Base-by-base conservation (phyloP, 768 basidiomycete genomes). In the Dioszegia hungarica region DNA sequence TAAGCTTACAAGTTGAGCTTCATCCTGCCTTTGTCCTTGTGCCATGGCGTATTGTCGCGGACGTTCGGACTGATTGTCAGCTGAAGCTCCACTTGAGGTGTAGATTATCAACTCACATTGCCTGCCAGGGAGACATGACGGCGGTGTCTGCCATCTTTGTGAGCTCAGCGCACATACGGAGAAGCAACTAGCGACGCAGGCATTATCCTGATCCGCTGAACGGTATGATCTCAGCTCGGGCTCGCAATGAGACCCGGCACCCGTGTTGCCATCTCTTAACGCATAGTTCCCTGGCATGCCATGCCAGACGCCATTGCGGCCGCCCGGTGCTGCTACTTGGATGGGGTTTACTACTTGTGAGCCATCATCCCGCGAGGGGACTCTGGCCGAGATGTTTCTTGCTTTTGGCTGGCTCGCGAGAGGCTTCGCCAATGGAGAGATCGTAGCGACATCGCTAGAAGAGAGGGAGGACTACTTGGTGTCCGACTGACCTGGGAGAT, bases 211-310 rank as follows among this genome's bases (percentile, higher is more conserved):
- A 61, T 74, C 73, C 73, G 72, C 73, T 74, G 57, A 60, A 77
- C 76, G 76, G 76, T 77, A 69, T 77, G 61, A 77, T 77, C 76
- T 77, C 76, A 77, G 76, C 74, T 51, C 49, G 8, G 37, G 25
- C 20, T 19, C 36, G 14, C 11, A 12, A 8, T n/a, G 45, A 15
- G 34, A 5, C 49, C 49, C 9, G 49, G 49, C 49, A 51, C 49
- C 49, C 49, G 49, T 51, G 49, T 51, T 51, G 49, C 49, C 49
- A 51, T 51, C 49, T 51, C 49, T 51, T 34, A n/a, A 43, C 24
- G 41, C 19, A n/a, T n/a, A n/a, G n/a, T n/a, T 15, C 38, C n/a
- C n/a, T n/a, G n/a, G n/a, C n/a, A n/a, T n/a, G 38, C 38, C 20
- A 39, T 39, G 38, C 5, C 17, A 39, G 38, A 39, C 38, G 17